These are phyloP conservation scores for Rhododendron griersonianum DNA, from an alignment of 148 eudicot species.

Conservation along the genomic window DNA sequence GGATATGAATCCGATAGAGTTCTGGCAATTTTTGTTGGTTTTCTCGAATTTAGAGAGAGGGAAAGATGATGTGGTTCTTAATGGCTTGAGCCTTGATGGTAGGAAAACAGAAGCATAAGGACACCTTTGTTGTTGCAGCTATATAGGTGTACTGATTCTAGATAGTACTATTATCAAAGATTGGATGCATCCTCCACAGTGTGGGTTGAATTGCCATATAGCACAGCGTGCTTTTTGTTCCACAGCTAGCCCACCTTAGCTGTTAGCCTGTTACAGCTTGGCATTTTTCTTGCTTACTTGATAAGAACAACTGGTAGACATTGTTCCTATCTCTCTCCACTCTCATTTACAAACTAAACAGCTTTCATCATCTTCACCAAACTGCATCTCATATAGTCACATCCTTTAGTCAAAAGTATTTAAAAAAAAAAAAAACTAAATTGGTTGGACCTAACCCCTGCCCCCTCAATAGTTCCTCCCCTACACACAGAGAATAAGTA, in stretches of 20 bases:
- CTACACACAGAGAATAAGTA: background rate
- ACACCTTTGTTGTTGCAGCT: background rate
- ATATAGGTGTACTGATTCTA: background rate
- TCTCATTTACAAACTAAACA: background rate
- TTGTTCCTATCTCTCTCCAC: background rate
- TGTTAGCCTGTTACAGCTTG: background rate
- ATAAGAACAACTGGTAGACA: background rate
- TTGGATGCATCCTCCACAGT: background rate
- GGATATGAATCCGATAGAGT: background rate
- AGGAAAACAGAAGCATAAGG: background rate
- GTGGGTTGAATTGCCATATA: background rate
- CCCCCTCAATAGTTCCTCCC: background rate
- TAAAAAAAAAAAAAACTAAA: too few species aligned
- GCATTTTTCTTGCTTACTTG: background rate
- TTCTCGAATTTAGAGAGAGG: background rate
- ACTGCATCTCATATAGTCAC: background rate
- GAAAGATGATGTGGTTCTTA: background rate
- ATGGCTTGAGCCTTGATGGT: background rate
- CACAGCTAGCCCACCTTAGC: constrained; percentile 6
- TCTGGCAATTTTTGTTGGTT: background rate
- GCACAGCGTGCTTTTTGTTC: background rate
- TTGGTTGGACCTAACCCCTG: background rate
- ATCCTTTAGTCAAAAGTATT: background rate
- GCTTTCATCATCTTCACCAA: background rate
- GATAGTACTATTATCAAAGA: background rate